Evolutionary conservation across 371 early-diverging fungal genomes (phyloP), one percentile per base, ranked within the genome.

Genomic region (Synchytrium microbalum): DNA sequence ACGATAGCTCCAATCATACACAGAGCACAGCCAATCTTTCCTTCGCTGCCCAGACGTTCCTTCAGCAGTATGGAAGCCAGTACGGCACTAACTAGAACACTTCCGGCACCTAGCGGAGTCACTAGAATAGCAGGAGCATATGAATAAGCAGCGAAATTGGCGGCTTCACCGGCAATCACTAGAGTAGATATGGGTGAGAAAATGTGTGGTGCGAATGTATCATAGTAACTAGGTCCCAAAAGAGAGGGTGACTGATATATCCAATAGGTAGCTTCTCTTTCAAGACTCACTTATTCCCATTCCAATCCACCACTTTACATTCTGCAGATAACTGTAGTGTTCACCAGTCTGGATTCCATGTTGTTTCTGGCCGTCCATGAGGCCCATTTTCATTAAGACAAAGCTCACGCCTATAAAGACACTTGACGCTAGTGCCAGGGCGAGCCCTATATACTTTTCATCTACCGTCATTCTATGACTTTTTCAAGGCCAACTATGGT

Each of bases 111-210:
- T 55, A 94, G 77, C 2, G 95, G 94, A 28, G 95, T 93, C 5
- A 95, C 91, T 28, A 93, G 80, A 62, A 93, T 91, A 31, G 94
- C 91, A 0, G 92, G 95, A 19, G 96, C 92, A 75, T 89, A 95
- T 23, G 93, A 86, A 70, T 95, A 96, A 2, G 96, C 97, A 2
- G 91, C 86, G 80, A 95, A 93, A 78, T 95, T 95, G 59, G 89
- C 82, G 26, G 90, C 73, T 79, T 95, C 96, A 55, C 96, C 96
- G 26, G 88, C 70, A 2, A 86, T 88, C 95, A 94, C 88, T 88
- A 69, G n/a, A 54, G 54, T 54, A n/a, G n/a, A n/a, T 1, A 54
- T 29, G 19, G 27, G 0, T 1, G 19, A 52, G 54, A 26, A 14
- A 19, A 29, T 27, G 23, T 23, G 16, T 10, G 5, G 2, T 38